Percentiles rank a stretch among this genome's conserved stretches.
Evolutionary conservation across 1,139 yeast species (phyloP).

Genomic region (Hansenula sp.): DNA sequence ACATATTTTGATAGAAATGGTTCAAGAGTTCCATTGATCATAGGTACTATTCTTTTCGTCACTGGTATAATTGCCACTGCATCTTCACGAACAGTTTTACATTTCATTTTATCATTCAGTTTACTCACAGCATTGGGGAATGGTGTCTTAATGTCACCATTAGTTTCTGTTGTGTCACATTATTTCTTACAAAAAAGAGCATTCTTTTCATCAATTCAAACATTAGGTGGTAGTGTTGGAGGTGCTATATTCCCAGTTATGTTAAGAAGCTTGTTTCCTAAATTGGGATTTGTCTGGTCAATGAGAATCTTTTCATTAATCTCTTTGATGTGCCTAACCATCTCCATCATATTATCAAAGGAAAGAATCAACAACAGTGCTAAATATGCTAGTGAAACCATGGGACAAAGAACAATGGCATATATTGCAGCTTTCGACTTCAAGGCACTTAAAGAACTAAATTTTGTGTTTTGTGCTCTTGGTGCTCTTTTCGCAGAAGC

Average conservation of each 20-base stretch:
- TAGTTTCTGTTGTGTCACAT: conserved; percentile 49
- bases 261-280: conserved; percentile 42
- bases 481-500: conserved; percentile 47
- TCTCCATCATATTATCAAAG: conserved; percentile 34
- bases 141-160: conserved; percentile 49
- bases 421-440: conserved; percentile 11
- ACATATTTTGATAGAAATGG: conserved; percentile 49
- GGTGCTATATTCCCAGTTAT: conserved; percentile 54
- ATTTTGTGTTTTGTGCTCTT: conserved; percentile 32
- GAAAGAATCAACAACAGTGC: conserved; percentile 31
- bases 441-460: conserved; percentile 30
- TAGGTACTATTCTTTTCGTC: conserved; percentile 37
- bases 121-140: conserved; percentile 47
- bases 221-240: conserved; percentile 57
- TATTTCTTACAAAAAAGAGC: conserved; percentile 51
- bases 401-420: neutral
- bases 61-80: conserved; percentile 47
- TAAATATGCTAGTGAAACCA: conserved; percentile 18
- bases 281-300: conserved; percentile 56
- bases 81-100: conserved; percentile 39
- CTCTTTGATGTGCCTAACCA: conserved; percentile 24
- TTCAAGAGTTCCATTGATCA: conserved; percentile 33
- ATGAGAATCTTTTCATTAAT: conserved; percentile 48
- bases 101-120: conserved; percentile 47
- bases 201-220: conserved; percentile 46